Percentiles rank a stretch among this genome's conserved stretches.
These are phyloP conservation scores for Cyanodermella asteris DNA, from an alignment of 2,329 filamentous ascomycete species.

Conservation along the genomic window DNA sequence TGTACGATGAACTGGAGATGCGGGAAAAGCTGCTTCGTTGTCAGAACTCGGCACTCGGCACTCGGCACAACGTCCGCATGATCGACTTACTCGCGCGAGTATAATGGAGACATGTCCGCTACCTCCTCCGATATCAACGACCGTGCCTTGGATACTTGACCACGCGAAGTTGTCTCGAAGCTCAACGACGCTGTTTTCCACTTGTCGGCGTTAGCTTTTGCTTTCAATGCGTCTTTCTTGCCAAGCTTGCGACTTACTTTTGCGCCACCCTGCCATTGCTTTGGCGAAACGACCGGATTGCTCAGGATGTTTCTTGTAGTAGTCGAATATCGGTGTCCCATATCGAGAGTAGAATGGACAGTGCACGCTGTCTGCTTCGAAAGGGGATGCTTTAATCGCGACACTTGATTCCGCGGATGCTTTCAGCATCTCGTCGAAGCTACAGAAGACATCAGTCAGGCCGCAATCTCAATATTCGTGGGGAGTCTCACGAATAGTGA, in stretches of 20 bases:
- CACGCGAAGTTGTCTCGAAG: conserved; percentile 8
- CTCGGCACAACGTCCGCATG: background rate
- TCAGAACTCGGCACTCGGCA: conserved; percentile 1
- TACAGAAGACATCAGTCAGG: too few relatives aligned
- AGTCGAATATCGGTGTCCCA: conserved; percentile 8
- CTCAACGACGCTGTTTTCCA: conserved; percentile 5
- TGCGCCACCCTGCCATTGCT: conserved; percentile 8
- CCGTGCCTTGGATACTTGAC: conserved; percentile 7
- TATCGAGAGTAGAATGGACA: conserved; percentile 8
- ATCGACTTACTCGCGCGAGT: conserved; percentile 4
- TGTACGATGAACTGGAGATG: conserved; percentile 8
- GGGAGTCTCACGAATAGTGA: conserved; percentile 5
- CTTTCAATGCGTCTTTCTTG: background rate
- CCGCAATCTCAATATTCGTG: background rate
- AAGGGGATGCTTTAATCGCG: conserved; percentile 8
- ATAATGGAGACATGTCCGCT: conserved; percentile 8
- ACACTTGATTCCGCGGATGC: conserved; percentile 7
- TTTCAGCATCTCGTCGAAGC: conserved; percentile 12
- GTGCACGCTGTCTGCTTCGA: conserved; percentile 7
- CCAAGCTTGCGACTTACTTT: background rate
- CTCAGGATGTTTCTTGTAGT: conserved; percentile 6
- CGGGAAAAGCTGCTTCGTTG: conserved; percentile 2
- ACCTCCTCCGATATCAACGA: conserved; percentile 12
- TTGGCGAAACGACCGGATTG: conserved; percentile 5
- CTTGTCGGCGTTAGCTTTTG: conserved; percentile 1